phyloP scores from a whole-genome alignment of 2,329 filamentous ascomycete genomes.

The Tricladium varicosporioides region DNA sequence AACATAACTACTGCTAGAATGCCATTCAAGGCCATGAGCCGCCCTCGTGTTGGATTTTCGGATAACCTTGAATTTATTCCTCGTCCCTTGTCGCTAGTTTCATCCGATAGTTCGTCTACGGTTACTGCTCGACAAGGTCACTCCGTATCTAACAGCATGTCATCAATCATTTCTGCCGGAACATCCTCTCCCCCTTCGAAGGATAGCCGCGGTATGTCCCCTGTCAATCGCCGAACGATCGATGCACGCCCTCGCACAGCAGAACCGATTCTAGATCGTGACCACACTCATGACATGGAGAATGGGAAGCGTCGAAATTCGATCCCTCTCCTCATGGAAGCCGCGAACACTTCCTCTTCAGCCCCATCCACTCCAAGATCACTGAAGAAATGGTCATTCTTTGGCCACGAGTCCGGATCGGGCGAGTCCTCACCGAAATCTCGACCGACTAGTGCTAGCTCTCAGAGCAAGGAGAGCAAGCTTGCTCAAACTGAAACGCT shows the following conservation, averaged over 20 bases:
- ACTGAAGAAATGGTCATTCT: slow-evolving; percentile 35
- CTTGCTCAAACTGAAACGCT: slow-evolving; percentile 12
- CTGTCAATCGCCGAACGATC: slow-evolving; percentile 39
- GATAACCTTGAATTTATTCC: slow-evolving; percentile 82
- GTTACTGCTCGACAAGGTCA: slow-evolving; percentile 64
- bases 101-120: slow-evolving; percentile 79
- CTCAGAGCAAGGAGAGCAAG: slow-evolving; percentile 34
- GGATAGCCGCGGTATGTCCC: slow-evolving; percentile 41
- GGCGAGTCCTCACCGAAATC: slow-evolving; percentile 46
- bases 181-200: slow-evolving; percentile 39
- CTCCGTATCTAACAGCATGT: slow-evolving; percentile 75
- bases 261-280: slow-evolving; percentile 60
- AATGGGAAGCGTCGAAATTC: slow-evolving; percentile 51
- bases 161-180: slow-evolving; percentile 69
- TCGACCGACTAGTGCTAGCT: slow-evolving; percentile 43
- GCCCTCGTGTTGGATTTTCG: slow-evolving; percentile 76
- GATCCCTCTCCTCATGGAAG: slow-evolving; percentile 51
- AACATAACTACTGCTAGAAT: slow-evolving; percentile 12
- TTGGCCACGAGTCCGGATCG: slow-evolving; percentile 29
- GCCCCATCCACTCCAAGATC: slow-evolving; percentile 33
- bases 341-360: slow-evolving; percentile 23
- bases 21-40: slow-evolving; percentile 36
- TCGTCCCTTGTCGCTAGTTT: slow-evolving; percentile 78
- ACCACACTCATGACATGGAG: slow-evolving; percentile 39
- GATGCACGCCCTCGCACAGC: slow-evolving; percentile 67